A percentile compares a stretch with the other conserved stretches of the same genome.
Conservation (phyloP, 768 basidiomycete genomes). For the Flagelloscypha sp. region DNA sequence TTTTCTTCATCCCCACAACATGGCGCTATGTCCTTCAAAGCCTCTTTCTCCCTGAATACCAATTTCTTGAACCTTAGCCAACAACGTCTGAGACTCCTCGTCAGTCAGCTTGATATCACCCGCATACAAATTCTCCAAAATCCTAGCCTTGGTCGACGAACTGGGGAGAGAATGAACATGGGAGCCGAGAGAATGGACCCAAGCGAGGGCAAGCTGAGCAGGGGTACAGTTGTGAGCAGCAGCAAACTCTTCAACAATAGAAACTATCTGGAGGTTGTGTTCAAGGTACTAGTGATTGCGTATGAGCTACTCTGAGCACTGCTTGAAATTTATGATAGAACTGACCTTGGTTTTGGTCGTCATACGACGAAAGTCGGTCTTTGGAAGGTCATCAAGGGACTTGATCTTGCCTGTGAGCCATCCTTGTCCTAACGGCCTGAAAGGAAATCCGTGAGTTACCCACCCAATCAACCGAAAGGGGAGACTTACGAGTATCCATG, state of each 20-base stretch:
- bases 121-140: slow-evolving; percentile 36
- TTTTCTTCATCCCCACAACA: too few species aligned
- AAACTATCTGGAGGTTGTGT: slow-evolving; percentile 36
- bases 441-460: too few species aligned
- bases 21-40: too few species aligned
- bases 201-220: slow-evolving; percentile 35
- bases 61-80: too few species aligned
- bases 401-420: slow-evolving; percentile 46
- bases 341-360: too few species aligned
- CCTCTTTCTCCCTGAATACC: too few species aligned
- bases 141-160: slow-evolving; percentile 39
- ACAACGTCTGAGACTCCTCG: too few species aligned
- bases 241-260: slow-evolving; percentile 31
- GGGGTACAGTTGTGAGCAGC: slow-evolving; percentile 32
- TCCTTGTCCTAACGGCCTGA: slow-evolving; percentile 50
- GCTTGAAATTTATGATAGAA: too few species aligned
- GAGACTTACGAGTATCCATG: too few species aligned
- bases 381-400: slow-evolving; percentile 24
- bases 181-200: slow-evolving; percentile 30
- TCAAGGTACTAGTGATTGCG: slow-evolving; percentile 38
- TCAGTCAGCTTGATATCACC: slow-evolving; percentile 32
- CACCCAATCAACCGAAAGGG: too few species aligned
- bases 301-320: slow-evolving; percentile 32
- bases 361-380: slow-evolving; percentile 6
- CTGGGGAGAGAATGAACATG: slow-evolving; percentile 47